Evolutionary conservation across 495 filamentous ascomycete species (phyloP).

Genomic region (Talaromyces wortmannii): DNA sequence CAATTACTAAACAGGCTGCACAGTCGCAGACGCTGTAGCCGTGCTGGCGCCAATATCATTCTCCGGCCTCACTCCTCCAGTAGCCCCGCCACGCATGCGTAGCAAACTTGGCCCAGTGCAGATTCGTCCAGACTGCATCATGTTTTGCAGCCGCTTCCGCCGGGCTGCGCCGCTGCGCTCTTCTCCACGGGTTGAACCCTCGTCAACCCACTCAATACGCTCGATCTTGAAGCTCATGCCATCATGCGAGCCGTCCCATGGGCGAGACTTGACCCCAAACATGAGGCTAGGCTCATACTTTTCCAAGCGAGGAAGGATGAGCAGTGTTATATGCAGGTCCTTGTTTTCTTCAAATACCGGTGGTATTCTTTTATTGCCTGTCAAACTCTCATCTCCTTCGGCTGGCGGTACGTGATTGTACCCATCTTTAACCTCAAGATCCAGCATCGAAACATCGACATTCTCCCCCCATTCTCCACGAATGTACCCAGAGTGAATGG

Average conservation of each 20-base stretch:
- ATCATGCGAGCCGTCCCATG: constrained; percentile 65
- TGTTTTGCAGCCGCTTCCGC: constrained; percentile 49
- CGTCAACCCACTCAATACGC: constrained; percentile 75
- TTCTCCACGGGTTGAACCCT: constrained; percentile 56
- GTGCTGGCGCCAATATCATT: not conserved
- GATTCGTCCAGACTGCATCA: constrained; percentile 40
- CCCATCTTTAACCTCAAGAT: constrained; percentile 47
- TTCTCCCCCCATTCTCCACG: constrained; percentile 79
- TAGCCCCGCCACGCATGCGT: constrained; percentile 29
- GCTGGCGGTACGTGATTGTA: constrained; percentile 28
- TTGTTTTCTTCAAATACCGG: constrained; percentile 43
- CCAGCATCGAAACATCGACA: constrained; percentile 61
- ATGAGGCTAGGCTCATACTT: constrained; percentile 66
- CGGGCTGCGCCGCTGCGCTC: constrained; percentile 55
- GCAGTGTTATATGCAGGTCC: constrained; percentile 77
- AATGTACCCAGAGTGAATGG: constrained; percentile 90
- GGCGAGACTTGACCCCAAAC: constrained; percentile 73
- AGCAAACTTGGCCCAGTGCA: constrained; percentile 38
- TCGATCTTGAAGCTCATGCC: constrained; percentile 84
- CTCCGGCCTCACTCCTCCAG: constrained; percentile 10
- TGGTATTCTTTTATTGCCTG: constrained; percentile 27
- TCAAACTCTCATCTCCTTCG: constrained; percentile 9
- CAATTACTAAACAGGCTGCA: constrained; percentile 3
- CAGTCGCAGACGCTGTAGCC: not conserved
- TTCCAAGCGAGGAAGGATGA: constrained; percentile 74